Conservation (phyloP, 441 rosid species). For the Capsella rubella region DNA sequence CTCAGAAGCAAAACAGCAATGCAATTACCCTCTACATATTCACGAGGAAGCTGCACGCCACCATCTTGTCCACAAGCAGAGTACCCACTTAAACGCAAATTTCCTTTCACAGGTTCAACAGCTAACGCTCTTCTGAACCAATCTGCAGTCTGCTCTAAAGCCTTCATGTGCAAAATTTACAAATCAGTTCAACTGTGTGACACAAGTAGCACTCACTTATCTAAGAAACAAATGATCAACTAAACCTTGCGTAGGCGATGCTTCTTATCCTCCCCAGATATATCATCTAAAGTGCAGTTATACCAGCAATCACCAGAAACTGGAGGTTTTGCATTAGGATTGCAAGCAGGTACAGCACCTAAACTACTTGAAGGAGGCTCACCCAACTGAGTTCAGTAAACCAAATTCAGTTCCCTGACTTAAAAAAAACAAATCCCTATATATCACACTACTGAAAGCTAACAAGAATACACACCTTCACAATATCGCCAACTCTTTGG, state of each 20-base stretch:
- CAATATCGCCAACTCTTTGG: constrained; percentile 78
- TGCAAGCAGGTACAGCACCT: constrained; percentile 74
- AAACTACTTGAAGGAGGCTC: constrained; percentile 74
- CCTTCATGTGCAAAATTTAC: constrained; percentile 58
- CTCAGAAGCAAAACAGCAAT: constrained; percentile 26
- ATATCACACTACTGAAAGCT: constrained; percentile 20
- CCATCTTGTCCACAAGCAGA: constrained; percentile 99
- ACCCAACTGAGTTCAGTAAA: constrained; percentile 68
- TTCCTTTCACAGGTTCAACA: constrained; percentile 98
- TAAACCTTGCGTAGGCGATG: constrained; percentile 88
- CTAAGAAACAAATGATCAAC: constrained; percentile 13
- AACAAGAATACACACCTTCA: constrained; percentile 67
- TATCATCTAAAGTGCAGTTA: constrained; percentile 93
- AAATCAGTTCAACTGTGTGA: constrained; percentile 40
- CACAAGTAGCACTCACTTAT: constrained; percentile 25
- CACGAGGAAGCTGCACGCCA: constrained; percentile 96
- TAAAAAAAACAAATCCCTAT: neutral
- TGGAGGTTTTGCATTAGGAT: constrained; percentile 81
- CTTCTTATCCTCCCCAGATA: constrained; percentile 87
- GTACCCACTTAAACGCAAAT: constrained; percentile 95
- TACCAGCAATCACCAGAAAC: constrained; percentile 96
- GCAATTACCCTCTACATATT: constrained; percentile 87
- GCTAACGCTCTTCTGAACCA: constrained; percentile 96
- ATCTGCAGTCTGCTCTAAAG: constrained; percentile 93
- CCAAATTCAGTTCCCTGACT: constrained; percentile 30